These are phyloP conservation scores for Canavalia gladiata DNA, from an alignment of 306 rosid species.

Conservation along the genomic window DNA sequence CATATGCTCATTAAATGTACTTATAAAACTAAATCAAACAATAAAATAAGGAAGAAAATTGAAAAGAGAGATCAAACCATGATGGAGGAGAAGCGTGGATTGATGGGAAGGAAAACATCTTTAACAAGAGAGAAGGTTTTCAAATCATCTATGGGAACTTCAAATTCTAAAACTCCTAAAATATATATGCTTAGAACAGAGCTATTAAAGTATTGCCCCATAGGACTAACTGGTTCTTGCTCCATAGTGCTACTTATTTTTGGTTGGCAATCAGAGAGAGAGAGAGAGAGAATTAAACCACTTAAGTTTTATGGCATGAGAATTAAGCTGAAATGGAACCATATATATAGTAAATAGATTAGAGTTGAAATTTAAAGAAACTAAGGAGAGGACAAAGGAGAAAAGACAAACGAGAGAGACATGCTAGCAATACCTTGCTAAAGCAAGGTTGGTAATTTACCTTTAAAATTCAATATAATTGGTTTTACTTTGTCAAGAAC, in stretches of 20 bases:
- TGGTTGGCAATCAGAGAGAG: neutral
- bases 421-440: constrained; percentile 15
- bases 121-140: constrained; percentile 39
- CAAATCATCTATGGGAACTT: constrained; percentile 52
- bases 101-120: constrained; percentile 58
- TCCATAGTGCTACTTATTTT: constrained; percentile 19
- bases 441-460: neutral
- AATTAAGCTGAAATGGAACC: neutral
- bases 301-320: neutral
- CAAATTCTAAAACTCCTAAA: constrained; percentile 61
- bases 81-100: constrained; percentile 69
- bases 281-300: neutral
- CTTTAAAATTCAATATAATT: neutral
- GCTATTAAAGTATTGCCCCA: constrained; percentile 65
- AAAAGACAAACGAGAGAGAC: constrained; percentile 2
- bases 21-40: neutral
- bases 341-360: constrained; percentile 18
- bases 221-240: constrained; percentile 65
- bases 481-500: constrained; percentile 10
- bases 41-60: neutral
- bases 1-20: neutral
- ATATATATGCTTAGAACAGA: constrained; percentile 53
- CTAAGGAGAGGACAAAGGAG: constrained; percentile 19
- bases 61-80: constrained; percentile 50
- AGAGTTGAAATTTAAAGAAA: neutral